Evolutionary conservation across 495 filamentous ascomycete genomes (phyloP).

Genomic region (Podospora australis): DNA sequence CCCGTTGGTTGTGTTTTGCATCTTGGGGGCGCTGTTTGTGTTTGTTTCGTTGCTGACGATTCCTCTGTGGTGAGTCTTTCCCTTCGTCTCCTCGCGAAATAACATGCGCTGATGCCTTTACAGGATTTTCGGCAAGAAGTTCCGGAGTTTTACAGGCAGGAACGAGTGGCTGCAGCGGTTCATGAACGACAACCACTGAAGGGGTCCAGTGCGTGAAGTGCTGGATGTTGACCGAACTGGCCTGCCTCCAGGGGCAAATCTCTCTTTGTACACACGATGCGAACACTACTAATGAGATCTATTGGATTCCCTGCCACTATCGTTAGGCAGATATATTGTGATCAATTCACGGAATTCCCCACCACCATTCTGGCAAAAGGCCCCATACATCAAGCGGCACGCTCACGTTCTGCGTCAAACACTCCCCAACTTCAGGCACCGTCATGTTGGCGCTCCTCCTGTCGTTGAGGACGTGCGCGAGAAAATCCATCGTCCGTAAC

Average conservation of each 20-base stretch:
- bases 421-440: constrained; percentile 3
- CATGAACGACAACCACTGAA: constrained; percentile 40
- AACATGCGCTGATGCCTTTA: not conserved
- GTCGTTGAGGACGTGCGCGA: constrained; percentile 18
- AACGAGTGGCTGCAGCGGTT: constrained; percentile 40
- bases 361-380: constrained; percentile 16
- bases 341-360: not conserved
- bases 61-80: constrained; percentile 38
- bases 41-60: constrained; percentile 43
- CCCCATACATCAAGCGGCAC: constrained; percentile 13
- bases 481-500: constrained; percentile 16
- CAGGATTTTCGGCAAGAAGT: constrained; percentile 45
- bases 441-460: not conserved
- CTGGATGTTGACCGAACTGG: not conserved
- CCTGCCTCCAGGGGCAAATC: no score
- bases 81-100: not conserved
- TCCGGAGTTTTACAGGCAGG: constrained; percentile 39
- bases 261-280: no score
- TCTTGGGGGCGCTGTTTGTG: constrained; percentile 43
- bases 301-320: no score
- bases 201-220: not conserved
- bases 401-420: constrained; percentile 13
- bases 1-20: constrained; percentile 42
- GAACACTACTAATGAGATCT: no score
- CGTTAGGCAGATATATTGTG: not conserved